Evolutionary conservation across 1,139 yeast genomes (phyloP), one percentile per base, ranked within the genome.

Genomic region (Saccharomyces hybrid): DNA sequence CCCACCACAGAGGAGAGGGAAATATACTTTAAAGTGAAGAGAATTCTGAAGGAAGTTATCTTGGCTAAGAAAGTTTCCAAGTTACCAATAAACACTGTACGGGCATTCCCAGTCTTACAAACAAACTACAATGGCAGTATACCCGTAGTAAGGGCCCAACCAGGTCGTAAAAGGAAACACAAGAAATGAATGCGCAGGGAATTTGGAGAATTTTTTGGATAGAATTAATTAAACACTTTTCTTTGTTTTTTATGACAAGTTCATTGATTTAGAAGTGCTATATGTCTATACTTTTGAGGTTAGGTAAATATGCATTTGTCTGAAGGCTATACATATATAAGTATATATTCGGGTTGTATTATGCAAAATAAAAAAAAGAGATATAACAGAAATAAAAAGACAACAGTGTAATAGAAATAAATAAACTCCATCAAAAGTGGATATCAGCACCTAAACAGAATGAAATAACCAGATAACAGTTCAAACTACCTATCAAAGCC

Each of bases 91-190:
- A 59, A 61, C 44, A 62, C 58, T 54, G 73, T 64, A 46, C 62
- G 57, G 46, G 62, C 64, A 2, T 63, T 90, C 48, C 96, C 97
- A 0, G 86, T 87, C 0, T 75, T 87, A 55, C 82, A 83, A 65
- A 80, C 84, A 19, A 88, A 86, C 61, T 90, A 87, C 64, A 75
- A 80, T 48, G 98, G 98, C 53, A 79, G 86, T 1, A 77, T 90
- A 64, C 97, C 97, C 1, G 89, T 89, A 0, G 75, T 78, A 54
- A 64, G 71, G 53, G 61, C 73, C 53, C 67, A 71, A 51, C 64
- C 65, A 26, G 57, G 62, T 12, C 61, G 67, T 42, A 65, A 64
- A 56, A 71, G 71, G 57, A 71, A 71, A 56, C 66, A 70, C 52
- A 71, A 64, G 57, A 67, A 61, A 53, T 56, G 52, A 61, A 52